Percentiles rank a stretch among this genome's conserved stretches.
These are phyloP conservation scores for Wickerhamiella alocasiicola DNA, from an alignment of 805 yeast genomes.

Conservation along the genomic window DNA sequence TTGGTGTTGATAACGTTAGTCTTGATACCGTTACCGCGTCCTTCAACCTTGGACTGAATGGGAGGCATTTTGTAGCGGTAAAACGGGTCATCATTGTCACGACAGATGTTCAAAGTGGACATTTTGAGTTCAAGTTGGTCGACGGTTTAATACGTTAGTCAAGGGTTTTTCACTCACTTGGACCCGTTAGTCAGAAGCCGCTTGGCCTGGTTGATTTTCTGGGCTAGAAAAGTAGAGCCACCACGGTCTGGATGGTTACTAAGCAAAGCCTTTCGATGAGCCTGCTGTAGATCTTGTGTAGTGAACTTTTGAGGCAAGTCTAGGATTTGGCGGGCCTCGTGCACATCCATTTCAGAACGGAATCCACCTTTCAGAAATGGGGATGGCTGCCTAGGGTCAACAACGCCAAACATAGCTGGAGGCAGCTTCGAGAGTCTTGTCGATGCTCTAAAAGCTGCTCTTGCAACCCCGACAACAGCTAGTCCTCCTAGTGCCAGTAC, in stretches of 20 bases:
- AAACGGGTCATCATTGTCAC: slow-evolving; percentile 95
- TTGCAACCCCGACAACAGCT: slow-evolving; percentile 22
- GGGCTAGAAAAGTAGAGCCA: slow-evolving; percentile 78
- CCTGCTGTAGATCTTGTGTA: slow-evolving; percentile 54
- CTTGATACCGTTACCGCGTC: slow-evolving; percentile 98
- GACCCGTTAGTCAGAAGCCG: slow-evolving; percentile 1
- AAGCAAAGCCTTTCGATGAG: slow-evolving; percentile 73
- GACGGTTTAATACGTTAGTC: too few species aligned
- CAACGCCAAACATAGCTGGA: slow-evolving; percentile 23
- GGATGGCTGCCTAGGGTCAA: slow-evolving; percentile 11
- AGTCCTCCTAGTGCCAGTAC: slow-evolving; percentile 24
- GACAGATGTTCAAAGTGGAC: slow-evolving; percentile 76
- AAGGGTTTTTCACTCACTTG: neutral
- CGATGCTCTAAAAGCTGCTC: slow-evolving; percentile 27
- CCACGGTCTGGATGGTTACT: slow-evolving; percentile 92
- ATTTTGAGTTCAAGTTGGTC: neutral
- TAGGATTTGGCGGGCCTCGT: slow-evolving; percentile 41
- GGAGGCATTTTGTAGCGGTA: slow-evolving; percentile 99
- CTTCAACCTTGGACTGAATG: slow-evolving; percentile 92
- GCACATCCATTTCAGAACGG: slow-evolving; percentile 34
- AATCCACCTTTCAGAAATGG: slow-evolving; percentile 28
- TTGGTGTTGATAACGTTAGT: slow-evolving; percentile 82
- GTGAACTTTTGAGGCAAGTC: slow-evolving; percentile 29
- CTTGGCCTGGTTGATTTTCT: slow-evolving; percentile 62
- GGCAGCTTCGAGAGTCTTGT: slow-evolving; percentile 23